Evolutionary conservation across 2,329 filamentous ascomycete species (phyloP), one percentile per base, ranked within the genome.

Genomic region (Penicillium digitatum): DNA sequence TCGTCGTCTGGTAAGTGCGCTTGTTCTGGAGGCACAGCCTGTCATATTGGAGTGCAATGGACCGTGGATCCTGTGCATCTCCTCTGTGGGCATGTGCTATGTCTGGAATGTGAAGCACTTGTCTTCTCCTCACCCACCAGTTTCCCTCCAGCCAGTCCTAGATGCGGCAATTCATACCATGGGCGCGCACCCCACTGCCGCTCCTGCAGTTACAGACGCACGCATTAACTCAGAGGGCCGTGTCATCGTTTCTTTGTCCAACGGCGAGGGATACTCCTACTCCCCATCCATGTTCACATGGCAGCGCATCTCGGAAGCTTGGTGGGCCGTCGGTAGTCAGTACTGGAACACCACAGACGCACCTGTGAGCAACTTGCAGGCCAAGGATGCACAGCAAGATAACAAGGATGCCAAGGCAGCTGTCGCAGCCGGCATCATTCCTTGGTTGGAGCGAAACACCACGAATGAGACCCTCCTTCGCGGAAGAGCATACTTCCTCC

Each of bases 311-410:
- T 95, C 91, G 2, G 95, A 99, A 70, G 83, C 90, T 2, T 99
- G 94, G 94, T 99, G 94, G 91, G 93, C 93, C 0, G 91, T 97
- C 0, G 92, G 92, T 18, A 95, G 90, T 64, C 94, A 99, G 70
- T 99, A 99, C 72, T 99, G 94, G 95, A 97, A 99, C 73, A 95
- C 91, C 0, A 95, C 91, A 50, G 94, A 96, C 67, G 91, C 90
- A 1, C 91, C 91, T 0, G 85, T 96, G 50, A 87, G 88, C 45
- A 89, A 91, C 48, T 75, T 96, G 35, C 86, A 90, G 61, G 85
- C 89, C 45, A 87, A 85, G 1, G 85, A 85, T 10, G 81, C 87
- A 8, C 85, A 87, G 0, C 79, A 84, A 2, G 78, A 79, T 38
- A 64, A 34, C 49, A 74, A 77, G 9, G 72, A 77, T n/a, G 65